These are phyloP conservation scores for Gentiana straminea DNA, from an alignment of 257 asterid species.

Conservation along the genomic window DNA sequence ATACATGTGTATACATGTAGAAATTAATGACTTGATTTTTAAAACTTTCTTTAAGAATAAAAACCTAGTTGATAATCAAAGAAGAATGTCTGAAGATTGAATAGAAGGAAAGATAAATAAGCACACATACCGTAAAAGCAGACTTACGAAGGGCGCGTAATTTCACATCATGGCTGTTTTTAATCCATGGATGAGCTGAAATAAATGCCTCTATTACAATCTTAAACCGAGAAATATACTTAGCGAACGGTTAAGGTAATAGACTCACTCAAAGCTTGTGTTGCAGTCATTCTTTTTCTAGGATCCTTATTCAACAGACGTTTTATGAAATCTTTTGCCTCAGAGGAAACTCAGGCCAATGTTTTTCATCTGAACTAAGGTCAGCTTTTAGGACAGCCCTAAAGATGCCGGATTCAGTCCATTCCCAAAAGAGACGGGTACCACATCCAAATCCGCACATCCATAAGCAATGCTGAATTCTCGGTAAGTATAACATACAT, in stretches of 20 bases:
- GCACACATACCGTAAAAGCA: conserved; percentile 57
- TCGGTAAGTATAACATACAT: no score
- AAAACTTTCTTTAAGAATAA: no score
- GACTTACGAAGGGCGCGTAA: conserved; percentile 85
- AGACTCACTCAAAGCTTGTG: conserved; percentile 86
- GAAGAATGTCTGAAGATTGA: no score
- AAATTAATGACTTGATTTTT: no score
- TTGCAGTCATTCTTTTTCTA: conserved; percentile 86
- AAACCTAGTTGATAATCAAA: no score
- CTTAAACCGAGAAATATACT: conserved; percentile 7
- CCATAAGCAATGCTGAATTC: no score
- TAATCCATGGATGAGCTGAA: conserved; percentile 96
- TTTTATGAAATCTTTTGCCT: conserved; percentile 82
- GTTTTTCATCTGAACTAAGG: conserved; percentile 71
- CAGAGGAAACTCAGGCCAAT: conserved; percentile 81
- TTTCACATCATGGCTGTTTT: conserved; percentile 39
- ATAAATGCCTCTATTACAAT: conserved; percentile 9
- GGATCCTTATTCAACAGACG: conserved; percentile 78
- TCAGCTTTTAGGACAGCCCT: conserved; percentile 90
- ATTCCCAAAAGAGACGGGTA: conserved; percentile 94
- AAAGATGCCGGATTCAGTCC: conserved; percentile 88
- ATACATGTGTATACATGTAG: no score
- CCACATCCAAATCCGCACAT: no score
- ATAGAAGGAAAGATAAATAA: no score
- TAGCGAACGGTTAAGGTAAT: conserved; percentile 1